Percentiles rank a stretch among this genome's conserved stretches.
These are phyloP conservation scores for Euryodendron excelsum DNA, from an alignment of 148 eudicot genomes.

Conservation along the genomic window DNA sequence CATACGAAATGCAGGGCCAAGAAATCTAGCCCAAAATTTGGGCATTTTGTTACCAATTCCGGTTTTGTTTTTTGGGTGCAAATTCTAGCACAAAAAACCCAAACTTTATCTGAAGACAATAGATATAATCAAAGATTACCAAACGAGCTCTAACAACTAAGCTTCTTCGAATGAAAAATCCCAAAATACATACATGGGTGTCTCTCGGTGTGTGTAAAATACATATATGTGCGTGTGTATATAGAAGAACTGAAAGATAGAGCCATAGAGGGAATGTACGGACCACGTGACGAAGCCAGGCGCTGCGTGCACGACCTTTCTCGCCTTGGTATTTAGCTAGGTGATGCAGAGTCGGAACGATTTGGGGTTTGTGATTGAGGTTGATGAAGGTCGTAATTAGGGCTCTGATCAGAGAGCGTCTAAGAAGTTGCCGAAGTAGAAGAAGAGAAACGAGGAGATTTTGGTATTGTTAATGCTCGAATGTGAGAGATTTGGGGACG, in stretches of 20 bases:
- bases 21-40: not conserved
- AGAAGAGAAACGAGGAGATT: constrained; percentile 16
- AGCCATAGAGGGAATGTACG: constrained; percentile 11
- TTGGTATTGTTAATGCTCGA: not conserved
- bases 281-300: constrained; percentile 77
- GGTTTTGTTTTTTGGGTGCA: no score
- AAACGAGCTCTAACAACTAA: not conserved
- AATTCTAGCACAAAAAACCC: no score
- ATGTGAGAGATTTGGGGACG: constrained; percentile 9
- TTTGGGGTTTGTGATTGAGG: constrained; percentile 1
- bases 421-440: constrained; percentile 20
- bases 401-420: constrained; percentile 27
- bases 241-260: not conserved
- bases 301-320: constrained; percentile 57
- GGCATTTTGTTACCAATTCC: not conserved
- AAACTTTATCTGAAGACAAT: not conserved
- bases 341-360: constrained; percentile 13
- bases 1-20: not conserved
- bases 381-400: constrained; percentile 13
- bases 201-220: no score
- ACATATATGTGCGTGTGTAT: no score
- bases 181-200: not conserved
- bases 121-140: not conserved
- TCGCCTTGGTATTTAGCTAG: constrained; percentile 52
- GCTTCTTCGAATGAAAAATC: not conserved